Conservation (phyloP, 106 monocot genomes). For the Apostasia shenzhenica region DNA sequence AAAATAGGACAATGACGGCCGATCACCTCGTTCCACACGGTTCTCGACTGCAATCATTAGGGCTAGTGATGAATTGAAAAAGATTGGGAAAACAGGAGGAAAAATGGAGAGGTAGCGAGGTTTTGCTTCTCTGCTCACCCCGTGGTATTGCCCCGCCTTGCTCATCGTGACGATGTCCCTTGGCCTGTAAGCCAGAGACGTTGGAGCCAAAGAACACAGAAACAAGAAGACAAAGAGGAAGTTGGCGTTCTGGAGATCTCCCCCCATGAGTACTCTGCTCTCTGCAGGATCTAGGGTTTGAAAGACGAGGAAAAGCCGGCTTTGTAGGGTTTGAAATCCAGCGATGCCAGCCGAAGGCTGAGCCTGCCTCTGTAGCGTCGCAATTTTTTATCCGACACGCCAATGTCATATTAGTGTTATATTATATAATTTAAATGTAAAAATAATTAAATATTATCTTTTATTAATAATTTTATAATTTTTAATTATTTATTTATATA, state of each 20-base stretch:
- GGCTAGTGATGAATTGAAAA: neutral
- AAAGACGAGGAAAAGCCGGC: too few relatives aligned
- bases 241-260: neutral
- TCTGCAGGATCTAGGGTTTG: too few relatives aligned
- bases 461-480: too few relatives aligned
- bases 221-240: constrained; percentile 12
- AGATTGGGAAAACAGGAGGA: neutral
- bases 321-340: too few relatives aligned
- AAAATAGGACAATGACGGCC: constrained; percentile 89
- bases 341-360: too few relatives aligned
- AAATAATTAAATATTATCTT: too few relatives aligned
- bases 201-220: constrained; percentile 16
- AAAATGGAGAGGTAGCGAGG: neutral
- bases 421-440: too few relatives aligned
- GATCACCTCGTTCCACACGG: constrained; percentile 76
- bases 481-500: too few relatives aligned
- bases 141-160: constrained; percentile 88
- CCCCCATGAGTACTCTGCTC: neutral
- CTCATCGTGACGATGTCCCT: constrained; percentile 87
- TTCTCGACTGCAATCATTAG: constrained; percentile 62
- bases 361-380: too few relatives aligned
- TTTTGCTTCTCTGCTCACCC: constrained; percentile 36
- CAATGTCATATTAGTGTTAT: too few relatives aligned
- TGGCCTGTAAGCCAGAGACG: constrained; percentile 67
- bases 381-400: too few relatives aligned